phyloP scores from a whole-genome alignment of 192 early-diverging fungal species.

The Glomus cerebriforme region DNA sequence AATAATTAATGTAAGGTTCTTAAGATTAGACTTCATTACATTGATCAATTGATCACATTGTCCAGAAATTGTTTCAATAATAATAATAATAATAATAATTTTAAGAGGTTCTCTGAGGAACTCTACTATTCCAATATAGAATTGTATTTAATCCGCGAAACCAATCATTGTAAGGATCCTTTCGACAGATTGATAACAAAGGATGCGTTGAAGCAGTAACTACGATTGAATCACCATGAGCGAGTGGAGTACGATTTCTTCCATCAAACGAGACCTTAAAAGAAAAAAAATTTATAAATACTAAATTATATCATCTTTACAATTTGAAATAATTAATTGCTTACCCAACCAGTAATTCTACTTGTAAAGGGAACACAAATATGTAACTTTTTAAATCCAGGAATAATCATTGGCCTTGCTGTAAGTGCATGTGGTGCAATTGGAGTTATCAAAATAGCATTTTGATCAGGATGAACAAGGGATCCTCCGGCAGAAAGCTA shows the following conservation, averaged over 20 bases:
- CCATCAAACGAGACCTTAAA: slow-evolving; percentile 77
- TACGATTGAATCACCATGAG: slow-evolving; percentile 75
- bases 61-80: too few relatives aligned
- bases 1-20: too few relatives aligned
- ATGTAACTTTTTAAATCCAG: slow-evolving; percentile 79
- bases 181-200: slow-evolving; percentile 76
- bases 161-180: slow-evolving; percentile 82
- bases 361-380: slow-evolving; percentile 54
- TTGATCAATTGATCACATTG: too few relatives aligned
- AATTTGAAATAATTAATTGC: background rate
- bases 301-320: too few relatives aligned
- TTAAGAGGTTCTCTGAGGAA: background rate
- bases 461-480: slow-evolving; percentile 90
- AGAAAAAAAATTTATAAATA: too few relatives aligned
- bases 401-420: slow-evolving; percentile 91
- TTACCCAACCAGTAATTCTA: slow-evolving; percentile 81
- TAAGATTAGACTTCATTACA: too few relatives aligned
- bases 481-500: slow-evolving; percentile 88
- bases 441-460: slow-evolving; percentile 85
- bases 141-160: slow-evolving; percentile 77
- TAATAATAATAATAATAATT: too few relatives aligned
- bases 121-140: slow-evolving; percentile 78
- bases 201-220: slow-evolving; percentile 85
- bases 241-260: slow-evolving; percentile 80
- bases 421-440: slow-evolving; percentile 91